These are phyloP conservation scores for Echinosophora koreensis DNA, from an alignment of 306 rosid species.

Conservation along the genomic window DNA sequence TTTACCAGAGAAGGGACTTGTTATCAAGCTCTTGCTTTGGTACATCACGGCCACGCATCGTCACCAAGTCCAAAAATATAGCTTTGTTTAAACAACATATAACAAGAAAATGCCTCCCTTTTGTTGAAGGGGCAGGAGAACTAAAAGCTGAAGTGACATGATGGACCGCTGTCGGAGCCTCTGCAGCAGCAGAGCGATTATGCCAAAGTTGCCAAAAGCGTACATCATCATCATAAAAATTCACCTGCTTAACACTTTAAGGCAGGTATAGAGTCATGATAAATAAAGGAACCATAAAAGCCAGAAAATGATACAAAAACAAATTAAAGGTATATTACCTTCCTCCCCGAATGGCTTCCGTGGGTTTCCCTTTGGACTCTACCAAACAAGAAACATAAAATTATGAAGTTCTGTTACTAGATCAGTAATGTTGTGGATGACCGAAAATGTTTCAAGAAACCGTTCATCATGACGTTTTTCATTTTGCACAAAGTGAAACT, in stretches of 20 bases:
- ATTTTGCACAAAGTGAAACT: constrained; percentile 29
- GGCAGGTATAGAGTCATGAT: constrained; percentile 41
- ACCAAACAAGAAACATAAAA: constrained; percentile 40
- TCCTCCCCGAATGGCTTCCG: constrained; percentile 99
- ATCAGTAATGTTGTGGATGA: constrained; percentile 16
- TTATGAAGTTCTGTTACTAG: constrained; percentile 30
- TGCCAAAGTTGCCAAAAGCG: constrained; percentile 98
- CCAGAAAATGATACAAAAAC: constrained; percentile 24
- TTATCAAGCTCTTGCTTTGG: constrained; percentile 98
- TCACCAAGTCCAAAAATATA: constrained; percentile 96
- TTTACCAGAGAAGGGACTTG: constrained; percentile 92
- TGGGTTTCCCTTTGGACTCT: constrained; percentile 90
- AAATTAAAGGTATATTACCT: constrained; percentile 65
- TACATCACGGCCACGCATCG: constrained; percentile 98
- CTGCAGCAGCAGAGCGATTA: constrained; percentile 93
- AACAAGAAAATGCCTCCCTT: constrained; percentile 98
- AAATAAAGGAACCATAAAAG: constrained; percentile 43
- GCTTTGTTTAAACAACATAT: constrained; percentile 97
- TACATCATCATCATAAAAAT: constrained; percentile 91
- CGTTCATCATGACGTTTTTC: constrained; percentile 7
- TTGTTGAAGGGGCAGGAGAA: constrained; percentile 90
- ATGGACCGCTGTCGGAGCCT: constrained; percentile 87
- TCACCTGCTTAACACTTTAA: constrained; percentile 94
- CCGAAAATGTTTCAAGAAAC: constrained; percentile 16
- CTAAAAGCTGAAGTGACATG: constrained; percentile 73